Conservation (phyloP, 2,329 filamentous ascomycete genomes). For the Talaromyces sp. region DNA sequence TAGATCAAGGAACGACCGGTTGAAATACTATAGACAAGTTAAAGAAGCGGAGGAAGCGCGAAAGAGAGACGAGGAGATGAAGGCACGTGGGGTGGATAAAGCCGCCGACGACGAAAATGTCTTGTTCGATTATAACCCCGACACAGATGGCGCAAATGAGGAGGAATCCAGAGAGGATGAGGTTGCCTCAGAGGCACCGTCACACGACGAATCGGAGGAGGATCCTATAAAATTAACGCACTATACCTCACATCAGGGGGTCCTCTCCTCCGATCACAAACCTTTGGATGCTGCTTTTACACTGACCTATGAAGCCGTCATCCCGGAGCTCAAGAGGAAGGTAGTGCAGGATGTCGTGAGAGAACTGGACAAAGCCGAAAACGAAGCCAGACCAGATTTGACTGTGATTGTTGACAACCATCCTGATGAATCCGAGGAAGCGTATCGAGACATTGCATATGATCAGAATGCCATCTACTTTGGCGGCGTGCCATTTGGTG, state of each 20-base stretch:
- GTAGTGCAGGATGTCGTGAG: conserved; percentile 81
- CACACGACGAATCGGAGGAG: conserved; percentile 32
- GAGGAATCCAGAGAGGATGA: conserved; percentile 58
- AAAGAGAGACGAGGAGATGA: conserved; percentile 79
- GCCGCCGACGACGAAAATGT: conserved; percentile 73
- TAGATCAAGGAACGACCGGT: conserved; percentile 65
- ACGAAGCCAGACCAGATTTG: conserved; percentile 76
- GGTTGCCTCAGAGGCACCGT: conserved; percentile 31
- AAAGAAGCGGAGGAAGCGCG: conserved; percentile 61
- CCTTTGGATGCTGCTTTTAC: conserved; percentile 79
- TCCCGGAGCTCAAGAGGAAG: conserved; percentile 75
- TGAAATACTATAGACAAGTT: conserved; percentile 58
- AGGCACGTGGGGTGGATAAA: conserved; percentile 66
- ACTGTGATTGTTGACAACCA: conserved; percentile 71
- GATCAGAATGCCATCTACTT: conserved; percentile 64
- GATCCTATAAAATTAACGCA: conserved; percentile 54
- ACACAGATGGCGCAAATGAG: conserved; percentile 61
- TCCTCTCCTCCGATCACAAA: conserved; percentile 93
- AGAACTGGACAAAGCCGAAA: conserved; percentile 84
- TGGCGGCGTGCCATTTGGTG: conserved; percentile 65
- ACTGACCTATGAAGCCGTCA: conserved; percentile 78
- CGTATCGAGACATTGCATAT: conserved; percentile 25
- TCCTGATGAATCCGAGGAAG: conserved; percentile 26
- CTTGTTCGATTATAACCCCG: conserved; percentile 84
- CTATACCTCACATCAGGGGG: conserved; percentile 82